These are phyloP conservation scores for Triadica sebifera DNA, from an alignment of 345 rosid genomes.

Conservation along the genomic window DNA sequence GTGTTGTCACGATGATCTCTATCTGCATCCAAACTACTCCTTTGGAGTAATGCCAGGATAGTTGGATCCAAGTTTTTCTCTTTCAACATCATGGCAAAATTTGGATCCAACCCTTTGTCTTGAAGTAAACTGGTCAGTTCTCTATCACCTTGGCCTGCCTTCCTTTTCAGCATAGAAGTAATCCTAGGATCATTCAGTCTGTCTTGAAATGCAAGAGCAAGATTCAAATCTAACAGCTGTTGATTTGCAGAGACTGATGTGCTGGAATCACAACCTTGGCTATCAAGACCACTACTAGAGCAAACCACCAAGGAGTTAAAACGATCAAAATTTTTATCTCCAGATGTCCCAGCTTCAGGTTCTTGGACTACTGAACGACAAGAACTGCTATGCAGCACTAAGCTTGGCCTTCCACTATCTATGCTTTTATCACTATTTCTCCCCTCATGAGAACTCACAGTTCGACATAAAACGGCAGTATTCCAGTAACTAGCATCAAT, in stretches of 20 bases:
- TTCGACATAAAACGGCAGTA: constrained; percentile 49
- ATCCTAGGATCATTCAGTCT: constrained; percentile 87
- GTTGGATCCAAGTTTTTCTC: constrained; percentile 96
- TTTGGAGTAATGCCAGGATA: constrained; percentile 88
- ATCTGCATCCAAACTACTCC: constrained; percentile 99
- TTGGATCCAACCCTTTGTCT: constrained; percentile 98
- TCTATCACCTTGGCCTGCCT: constrained; percentile 74
- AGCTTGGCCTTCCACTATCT: constrained; percentile 96
- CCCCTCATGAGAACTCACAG: constrained; percentile 79
- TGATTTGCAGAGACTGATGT: constrained; percentile 78
- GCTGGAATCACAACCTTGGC: constrained; percentile 95
- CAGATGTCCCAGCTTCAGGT: constrained; percentile 69
- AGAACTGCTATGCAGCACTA: constrained; percentile 80
- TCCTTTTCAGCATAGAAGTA: constrained; percentile 76
- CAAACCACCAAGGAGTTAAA: constrained; percentile 55
- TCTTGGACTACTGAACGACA: constrained; percentile 86
- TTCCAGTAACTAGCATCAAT: constrained; percentile 56
- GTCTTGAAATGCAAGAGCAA: constrained; percentile 86
- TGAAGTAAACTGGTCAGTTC: constrained; percentile 86
- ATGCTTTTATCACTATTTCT: constrained; percentile 86
- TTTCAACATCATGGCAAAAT: constrained; percentile 98
- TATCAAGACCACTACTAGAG: constrained; percentile 85
- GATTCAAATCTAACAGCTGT: constrained; percentile 76
- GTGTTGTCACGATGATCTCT: constrained; percentile 93
- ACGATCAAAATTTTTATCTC: constrained; percentile 65